Evolutionary conservation across 2,329 filamentous ascomycete genomes (phyloP).

Genomic region (Grosmannia serpens): DNA sequence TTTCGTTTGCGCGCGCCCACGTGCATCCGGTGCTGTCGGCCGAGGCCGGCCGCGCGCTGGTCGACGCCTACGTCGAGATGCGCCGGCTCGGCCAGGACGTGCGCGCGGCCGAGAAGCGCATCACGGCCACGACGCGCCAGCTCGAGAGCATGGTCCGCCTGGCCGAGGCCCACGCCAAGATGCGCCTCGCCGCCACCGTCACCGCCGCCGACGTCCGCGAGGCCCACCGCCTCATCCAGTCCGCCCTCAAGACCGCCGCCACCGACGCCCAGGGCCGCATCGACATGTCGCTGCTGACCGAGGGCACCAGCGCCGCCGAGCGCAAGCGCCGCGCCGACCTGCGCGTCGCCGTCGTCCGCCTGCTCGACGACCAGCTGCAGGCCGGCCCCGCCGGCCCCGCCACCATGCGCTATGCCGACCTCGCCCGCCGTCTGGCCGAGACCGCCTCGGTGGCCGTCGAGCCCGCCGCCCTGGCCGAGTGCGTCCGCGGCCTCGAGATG

Average conservation of each 20-base stretch:
- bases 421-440: conserved; percentile 62
- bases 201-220: conserved; percentile 76
- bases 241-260: conserved; percentile 91
- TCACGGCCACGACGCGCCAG: conserved; percentile 93
- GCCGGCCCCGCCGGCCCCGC: conserved; percentile 38
- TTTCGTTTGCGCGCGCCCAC: conserved; percentile 84
- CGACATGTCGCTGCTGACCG: conserved; percentile 90
- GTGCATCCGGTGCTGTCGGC: conserved; percentile 73
- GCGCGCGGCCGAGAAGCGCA: conserved; percentile 82
- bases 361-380: conserved; percentile 68
- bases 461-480: conserved; percentile 69
- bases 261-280: conserved; percentile 88
- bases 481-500: conserved; percentile 66
- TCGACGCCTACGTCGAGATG: conserved; percentile 86
- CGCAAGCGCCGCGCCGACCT: conserved; percentile 72
- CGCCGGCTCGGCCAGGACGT: conserved; percentile 83
- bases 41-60: conserved; percentile 71
- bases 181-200: conserved; percentile 72
- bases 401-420: conserved; percentile 65
- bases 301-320: conserved; percentile 86
- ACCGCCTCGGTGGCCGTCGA: conserved; percentile 62
- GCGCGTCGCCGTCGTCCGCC: conserved; percentile 61
- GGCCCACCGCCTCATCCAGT: conserved; percentile 85
- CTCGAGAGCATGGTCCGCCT: conserved; percentile 98
- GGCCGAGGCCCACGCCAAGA: conserved; percentile 91